Conservation (phyloP, 805 yeast species). For the Kluyveromyces starmeri region DNA sequence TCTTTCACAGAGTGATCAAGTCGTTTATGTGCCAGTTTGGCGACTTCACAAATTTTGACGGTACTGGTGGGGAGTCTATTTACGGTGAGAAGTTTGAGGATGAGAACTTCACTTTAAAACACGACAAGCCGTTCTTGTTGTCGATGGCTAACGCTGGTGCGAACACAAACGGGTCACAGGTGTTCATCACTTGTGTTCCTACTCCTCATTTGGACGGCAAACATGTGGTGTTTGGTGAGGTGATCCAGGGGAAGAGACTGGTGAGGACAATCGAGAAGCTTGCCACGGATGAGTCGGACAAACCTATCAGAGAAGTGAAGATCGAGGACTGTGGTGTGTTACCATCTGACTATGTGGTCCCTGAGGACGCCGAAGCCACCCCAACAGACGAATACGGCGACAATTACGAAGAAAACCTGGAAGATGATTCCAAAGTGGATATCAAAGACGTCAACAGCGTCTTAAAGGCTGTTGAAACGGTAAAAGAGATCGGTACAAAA, state of each 20-base stretch:
- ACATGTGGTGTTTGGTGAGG: slow-evolving; percentile 94
- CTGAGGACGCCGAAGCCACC: slow-evolving; percentile 35
- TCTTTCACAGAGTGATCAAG: slow-evolving; percentile 87
- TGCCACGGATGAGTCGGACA: slow-evolving; percentile 54
- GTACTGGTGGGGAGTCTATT: slow-evolving; percentile 77
- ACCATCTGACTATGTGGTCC: slow-evolving; percentile 46
- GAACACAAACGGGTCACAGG: slow-evolving; percentile 92
- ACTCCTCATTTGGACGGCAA: slow-evolving; percentile 94
- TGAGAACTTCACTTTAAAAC: slow-evolving; percentile 70
- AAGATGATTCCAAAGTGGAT: slow-evolving; percentile 64
- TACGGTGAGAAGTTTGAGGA: slow-evolving; percentile 86
- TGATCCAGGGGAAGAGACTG: slow-evolving; percentile 70
- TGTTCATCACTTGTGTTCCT: slow-evolving; percentile 83
- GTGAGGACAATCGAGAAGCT: slow-evolving; percentile 70
- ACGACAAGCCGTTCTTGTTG: slow-evolving; percentile 76
- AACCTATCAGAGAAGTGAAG: slow-evolving; percentile 60
- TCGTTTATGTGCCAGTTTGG: slow-evolving; percentile 94
- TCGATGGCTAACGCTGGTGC: slow-evolving; percentile 98
- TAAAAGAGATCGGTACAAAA: slow-evolving; percentile 73
- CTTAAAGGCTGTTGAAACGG: slow-evolving; percentile 48
- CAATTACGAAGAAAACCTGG: slow-evolving; percentile 62
- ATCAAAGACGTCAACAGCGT: slow-evolving; percentile 54
- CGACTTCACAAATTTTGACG: slow-evolving; percentile 67
- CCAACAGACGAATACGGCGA: slow-evolving; percentile 81
- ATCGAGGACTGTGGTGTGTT: slow-evolving; percentile 75